phyloP scores from a whole-genome alignment of 495 filamentous ascomycete genomes.

The Aspergillus haitiensis region DNA sequence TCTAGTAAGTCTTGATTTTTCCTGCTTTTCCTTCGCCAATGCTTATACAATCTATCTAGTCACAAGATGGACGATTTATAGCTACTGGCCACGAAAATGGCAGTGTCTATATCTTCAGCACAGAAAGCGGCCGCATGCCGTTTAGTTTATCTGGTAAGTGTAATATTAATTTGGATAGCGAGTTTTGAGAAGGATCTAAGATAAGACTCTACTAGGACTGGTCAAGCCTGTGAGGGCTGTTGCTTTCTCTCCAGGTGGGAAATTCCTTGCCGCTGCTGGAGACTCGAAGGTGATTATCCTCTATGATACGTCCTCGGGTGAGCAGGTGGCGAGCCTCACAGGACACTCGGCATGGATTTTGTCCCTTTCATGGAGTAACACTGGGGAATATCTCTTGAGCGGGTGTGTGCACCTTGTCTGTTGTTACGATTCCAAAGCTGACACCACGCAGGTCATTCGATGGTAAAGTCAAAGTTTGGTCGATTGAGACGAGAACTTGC shows the following conservation, averaged over 20 bases:
- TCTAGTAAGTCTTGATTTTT: constrained; percentile 49
- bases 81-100: constrained; percentile 93
- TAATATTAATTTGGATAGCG: background rate
- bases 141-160: constrained; percentile 81
- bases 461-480: constrained; percentile 95
- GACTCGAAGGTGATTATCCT: constrained; percentile 85
- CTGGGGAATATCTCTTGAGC: constrained; percentile 89
- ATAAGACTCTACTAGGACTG: constrained; percentile 57
- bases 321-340: constrained; percentile 82
- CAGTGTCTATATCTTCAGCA: constrained; percentile 91
- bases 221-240: constrained; percentile 81
- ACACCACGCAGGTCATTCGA: constrained; percentile 63
- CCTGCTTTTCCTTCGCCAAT: constrained; percentile 12
- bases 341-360: constrained; percentile 85
- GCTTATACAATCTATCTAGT: constrained; percentile 40
- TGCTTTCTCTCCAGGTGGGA: constrained; percentile 81
- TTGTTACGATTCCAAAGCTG: constrained; percentile 16
- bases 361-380: constrained; percentile 86
- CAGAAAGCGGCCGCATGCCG: constrained; percentile 78
- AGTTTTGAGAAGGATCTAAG: background rate
- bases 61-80: constrained; percentile 75
- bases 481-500: constrained; percentile 73
- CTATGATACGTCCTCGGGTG: constrained; percentile 87
- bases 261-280: constrained; percentile 86
- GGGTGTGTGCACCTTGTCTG: constrained; percentile 53